phyloP scores from a whole-genome alignment of 331 rosid species.

The Erythrophleum ivorense region DNA sequence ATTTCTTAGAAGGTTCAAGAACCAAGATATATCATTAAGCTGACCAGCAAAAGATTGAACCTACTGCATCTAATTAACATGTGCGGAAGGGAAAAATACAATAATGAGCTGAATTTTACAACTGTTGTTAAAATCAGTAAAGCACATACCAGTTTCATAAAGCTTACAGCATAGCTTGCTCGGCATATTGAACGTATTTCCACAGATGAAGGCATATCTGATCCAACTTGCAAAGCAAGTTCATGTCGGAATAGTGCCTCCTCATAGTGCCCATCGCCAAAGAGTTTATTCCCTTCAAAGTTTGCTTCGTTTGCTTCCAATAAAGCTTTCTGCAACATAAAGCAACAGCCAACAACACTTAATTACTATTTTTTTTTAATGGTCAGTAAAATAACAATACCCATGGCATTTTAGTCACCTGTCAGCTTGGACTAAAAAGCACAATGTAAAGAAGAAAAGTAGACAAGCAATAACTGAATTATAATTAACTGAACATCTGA shows the following conservation, averaged over 20 bases:
- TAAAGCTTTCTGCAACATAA: slow-evolving; percentile 59
- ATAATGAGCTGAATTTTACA: not conserved
- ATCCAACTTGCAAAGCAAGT: slow-evolving; percentile 64
- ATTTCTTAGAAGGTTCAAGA: not conserved
- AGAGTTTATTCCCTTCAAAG: slow-evolving; percentile 73
- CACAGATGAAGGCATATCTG: slow-evolving; percentile 67
- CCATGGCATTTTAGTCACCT: too few relatives aligned
- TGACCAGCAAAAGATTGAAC: too few relatives aligned
- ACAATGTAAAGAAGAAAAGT: too few relatives aligned
- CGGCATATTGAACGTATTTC: slow-evolving; percentile 78
- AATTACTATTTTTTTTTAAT: not conserved
- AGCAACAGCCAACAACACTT: not conserved
- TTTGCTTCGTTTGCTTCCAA: slow-evolving; percentile 75
- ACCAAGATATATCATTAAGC: not conserved
- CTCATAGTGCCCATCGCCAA: slow-evolving; percentile 65
- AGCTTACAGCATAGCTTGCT: slow-evolving; percentile 71
- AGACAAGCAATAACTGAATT: too few relatives aligned
- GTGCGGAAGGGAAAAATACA: too few relatives aligned
- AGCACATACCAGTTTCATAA: slow-evolving; percentile 67
- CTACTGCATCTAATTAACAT: too few relatives aligned
- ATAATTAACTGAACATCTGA: too few relatives aligned
- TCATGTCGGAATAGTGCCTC: slow-evolving; percentile 77
- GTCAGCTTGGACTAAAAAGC: too few relatives aligned
- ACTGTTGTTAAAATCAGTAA: slow-evolving; percentile 20
- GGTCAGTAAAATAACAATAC: too few relatives aligned